phyloP scores from a whole-genome alignment of 2,329 filamentous ascomycete genomes.

The Bipolaris cookei region DNA sequence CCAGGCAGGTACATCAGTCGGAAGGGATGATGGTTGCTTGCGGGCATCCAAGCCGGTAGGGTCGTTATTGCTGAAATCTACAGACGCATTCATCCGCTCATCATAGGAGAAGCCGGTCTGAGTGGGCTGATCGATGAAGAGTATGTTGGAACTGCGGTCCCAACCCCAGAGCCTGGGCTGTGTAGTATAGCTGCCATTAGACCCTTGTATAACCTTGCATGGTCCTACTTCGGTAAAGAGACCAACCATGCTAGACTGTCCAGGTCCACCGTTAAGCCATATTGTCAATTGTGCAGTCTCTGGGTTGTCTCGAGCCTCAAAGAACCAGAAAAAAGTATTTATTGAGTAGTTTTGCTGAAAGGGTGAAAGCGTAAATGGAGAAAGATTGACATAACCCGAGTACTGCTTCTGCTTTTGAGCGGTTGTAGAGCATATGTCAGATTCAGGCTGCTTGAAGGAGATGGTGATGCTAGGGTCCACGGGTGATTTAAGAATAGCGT shows the following conservation, averaged over 20 bases:
- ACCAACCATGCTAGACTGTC: conserved; percentile 68
- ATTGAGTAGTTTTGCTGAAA: conserved; percentile 63
- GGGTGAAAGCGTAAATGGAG: conserved; percentile 56
- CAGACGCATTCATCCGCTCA: conserved; percentile 59
- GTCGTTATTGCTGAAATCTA: conserved; percentile 22
- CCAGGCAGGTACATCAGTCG: conserved; percentile 47
- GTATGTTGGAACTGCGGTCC: conserved; percentile 66
- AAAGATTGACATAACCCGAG: conserved; percentile 68
- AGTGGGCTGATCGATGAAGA: conserved; percentile 69
- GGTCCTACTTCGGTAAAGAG: conserved; percentile 67
- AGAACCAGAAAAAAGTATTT: conserved; percentile 70
- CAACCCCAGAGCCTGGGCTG: conserved; percentile 68
- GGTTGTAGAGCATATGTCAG: conserved; percentile 68
- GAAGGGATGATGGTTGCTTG: conserved; percentile 38
- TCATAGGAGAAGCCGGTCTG: conserved; percentile 75
- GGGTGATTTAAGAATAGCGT: conserved; percentile 66
- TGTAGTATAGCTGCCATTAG: conserved; percentile 59
- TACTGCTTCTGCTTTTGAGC: conserved; percentile 72
- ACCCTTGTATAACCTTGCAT: conserved; percentile 52
- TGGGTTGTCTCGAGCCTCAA: conserved; percentile 62
- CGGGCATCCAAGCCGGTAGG: conserved; percentile 1
- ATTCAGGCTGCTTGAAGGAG: conserved; percentile 68
- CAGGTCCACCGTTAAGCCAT: conserved; percentile 71
- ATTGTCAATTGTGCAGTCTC: conserved; percentile 62
- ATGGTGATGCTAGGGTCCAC: conserved; percentile 69